Evolutionary conservation across 495 filamentous ascomycete genomes (phyloP), one percentile per base, ranked within the genome.

Genomic region (Niebla homalea): DNA sequence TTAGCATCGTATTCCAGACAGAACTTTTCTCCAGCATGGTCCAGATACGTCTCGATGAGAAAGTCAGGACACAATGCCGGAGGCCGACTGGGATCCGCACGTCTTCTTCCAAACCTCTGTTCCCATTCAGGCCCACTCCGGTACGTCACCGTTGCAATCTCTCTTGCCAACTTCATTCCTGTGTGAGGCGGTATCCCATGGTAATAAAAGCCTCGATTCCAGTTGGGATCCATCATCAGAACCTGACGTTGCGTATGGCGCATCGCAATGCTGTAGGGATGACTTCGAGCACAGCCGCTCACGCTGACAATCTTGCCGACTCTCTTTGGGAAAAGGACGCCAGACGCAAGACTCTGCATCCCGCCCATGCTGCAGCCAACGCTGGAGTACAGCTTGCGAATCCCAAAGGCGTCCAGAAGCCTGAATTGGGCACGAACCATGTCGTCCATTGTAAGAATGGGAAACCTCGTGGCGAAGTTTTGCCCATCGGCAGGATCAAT

Each of bases 261-360:
- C 93, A 98, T 93, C 6, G 92, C 92, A 66, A 98, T 94, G 62
- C 89, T 94, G 66, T 97, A 97, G 19, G 92, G 92, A 67, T 98
- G 92, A 60, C 87, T 94, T 51, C 92, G 76, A 10, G 89, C 92
- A 63, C 92, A 98, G 36, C 89, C 93, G 59, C 83, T 89, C 64
- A 97, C 94, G 58, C 82, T 88, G 36, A 89, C 86, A 49, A 98
- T 79, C 51, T 81, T 79, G 20, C 80, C 76, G 1, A 97, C 80
- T 35, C 89, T 74, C 36, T 84, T 77, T 11, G 87, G 83, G 65
- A 90, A 94, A 15, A 94, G 63, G 1, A 87, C 80, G n/a, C 88
- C 93, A 4, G 89, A 85, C 16, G 89, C 87, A 12, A 98, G 70
- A 63, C 86, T 93, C 62, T 96, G 89, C 92, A 98, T 98, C 16